Evolutionary conservation across 2,329 filamentous ascomycete species (phyloP).

Genomic region (Scedosporium aurantiacum): DNA sequence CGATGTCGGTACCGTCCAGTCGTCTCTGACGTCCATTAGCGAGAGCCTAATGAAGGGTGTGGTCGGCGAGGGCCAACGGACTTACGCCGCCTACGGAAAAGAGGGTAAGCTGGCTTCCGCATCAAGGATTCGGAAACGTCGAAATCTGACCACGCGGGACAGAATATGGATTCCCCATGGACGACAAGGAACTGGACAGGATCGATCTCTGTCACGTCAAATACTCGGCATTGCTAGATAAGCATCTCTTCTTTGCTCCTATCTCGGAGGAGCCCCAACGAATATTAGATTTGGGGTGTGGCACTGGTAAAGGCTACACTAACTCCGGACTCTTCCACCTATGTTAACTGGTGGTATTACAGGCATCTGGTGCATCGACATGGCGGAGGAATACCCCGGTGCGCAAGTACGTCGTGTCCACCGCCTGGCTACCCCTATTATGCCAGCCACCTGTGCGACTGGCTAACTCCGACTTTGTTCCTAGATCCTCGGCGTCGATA

Average conservation of each 20-base stretch:
- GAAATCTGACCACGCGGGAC: background rate
- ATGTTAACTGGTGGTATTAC: constrained; percentile 7
- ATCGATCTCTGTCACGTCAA: constrained; percentile 29
- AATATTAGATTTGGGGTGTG: constrained; percentile 47
- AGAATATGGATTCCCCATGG: constrained; percentile 30
- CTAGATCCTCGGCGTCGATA: constrained; percentile 16
- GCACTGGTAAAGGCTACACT: constrained; percentile 39
- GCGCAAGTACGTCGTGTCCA: constrained; percentile 11
- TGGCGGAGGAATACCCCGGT: constrained; percentile 25
- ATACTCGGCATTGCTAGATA: constrained; percentile 17
- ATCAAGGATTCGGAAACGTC: background rate
- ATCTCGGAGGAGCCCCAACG: constrained; percentile 30
- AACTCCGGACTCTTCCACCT: constrained; percentile 18
- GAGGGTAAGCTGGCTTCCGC: constrained; percentile 15
- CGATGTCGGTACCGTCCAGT: constrained; percentile 11
- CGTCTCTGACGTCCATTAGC: constrained; percentile 19
- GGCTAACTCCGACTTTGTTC: background rate
- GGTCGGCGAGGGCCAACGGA: constrained; percentile 19
- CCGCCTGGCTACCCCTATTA: too few relatives aligned
- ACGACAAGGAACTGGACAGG: constrained; percentile 27
- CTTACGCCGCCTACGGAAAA: constrained; percentile 24
- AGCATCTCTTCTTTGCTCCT: constrained; percentile 9
- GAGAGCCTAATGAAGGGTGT: constrained; percentile 15
- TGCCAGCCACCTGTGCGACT: background rate
- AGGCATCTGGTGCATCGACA: constrained; percentile 22